Percentiles rank a stretch among this genome's conserved stretches.
Evolutionary conservation across 2,329 filamentous ascomycete genomes (phyloP).

Genomic region (Dactylellina drechsleri): DNA sequence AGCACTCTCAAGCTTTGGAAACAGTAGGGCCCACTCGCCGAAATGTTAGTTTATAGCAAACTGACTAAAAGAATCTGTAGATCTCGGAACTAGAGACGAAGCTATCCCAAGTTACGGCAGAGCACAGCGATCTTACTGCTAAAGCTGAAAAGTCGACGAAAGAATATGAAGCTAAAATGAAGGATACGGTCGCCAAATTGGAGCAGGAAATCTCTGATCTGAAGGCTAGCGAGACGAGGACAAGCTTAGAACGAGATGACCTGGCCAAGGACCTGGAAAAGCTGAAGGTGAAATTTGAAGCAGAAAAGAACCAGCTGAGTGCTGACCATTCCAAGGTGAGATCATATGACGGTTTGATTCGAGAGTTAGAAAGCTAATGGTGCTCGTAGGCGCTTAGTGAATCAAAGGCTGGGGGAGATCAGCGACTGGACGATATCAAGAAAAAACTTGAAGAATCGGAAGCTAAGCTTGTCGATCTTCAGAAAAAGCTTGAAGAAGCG

Average conservation of each 20-base stretch:
- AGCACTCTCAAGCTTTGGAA: conserved; percentile 25
- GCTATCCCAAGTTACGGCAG: conserved; percentile 23
- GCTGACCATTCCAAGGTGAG: conserved; percentile 37
- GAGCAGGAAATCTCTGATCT: conserved; percentile 28
- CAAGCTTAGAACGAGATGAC: conserved; percentile 24
- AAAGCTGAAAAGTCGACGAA: conserved; percentile 24
- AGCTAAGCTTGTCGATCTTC: not conserved
- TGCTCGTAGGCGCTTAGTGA: conserved; percentile 43
- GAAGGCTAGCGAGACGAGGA: conserved; percentile 28
- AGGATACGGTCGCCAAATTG: conserved; percentile 23
- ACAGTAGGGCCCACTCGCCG: conserved; percentile 14
- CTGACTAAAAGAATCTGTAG: conserved; percentile 8
- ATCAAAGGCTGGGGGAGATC: conserved; percentile 39
- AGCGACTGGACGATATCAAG: conserved; percentile 29
- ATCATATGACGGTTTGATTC: too few species aligned
- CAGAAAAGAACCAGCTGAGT: conserved; percentile 35
- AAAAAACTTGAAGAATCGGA: conserved; percentile 26
- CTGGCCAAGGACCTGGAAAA: conserved; percentile 36
- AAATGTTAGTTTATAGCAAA: not conserved
- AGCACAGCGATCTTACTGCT: not conserved
- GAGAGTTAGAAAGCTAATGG: not conserved
- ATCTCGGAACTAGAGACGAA: conserved; percentile 28
- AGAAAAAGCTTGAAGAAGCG: conserved; percentile 17
- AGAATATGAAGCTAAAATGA: conserved; percentile 39
- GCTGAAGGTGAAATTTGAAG: conserved; percentile 33